Base-by-base conservation (phyloP, 1,139 yeast genomes). In the Hyphopichia buzzinii region DNA sequence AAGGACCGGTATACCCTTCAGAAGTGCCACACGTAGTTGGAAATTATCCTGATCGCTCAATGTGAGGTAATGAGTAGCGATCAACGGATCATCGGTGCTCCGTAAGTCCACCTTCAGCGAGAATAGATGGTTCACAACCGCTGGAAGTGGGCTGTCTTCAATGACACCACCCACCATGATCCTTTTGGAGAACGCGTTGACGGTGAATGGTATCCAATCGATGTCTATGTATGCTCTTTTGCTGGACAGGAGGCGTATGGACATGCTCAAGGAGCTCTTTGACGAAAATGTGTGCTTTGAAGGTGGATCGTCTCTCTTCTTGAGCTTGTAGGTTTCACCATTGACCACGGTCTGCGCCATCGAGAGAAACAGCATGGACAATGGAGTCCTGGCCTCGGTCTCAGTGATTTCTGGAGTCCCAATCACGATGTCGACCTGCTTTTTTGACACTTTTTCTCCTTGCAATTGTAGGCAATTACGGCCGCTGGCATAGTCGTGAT, bases 261-360 rank as follows among this genome's bases (percentile, higher is more conserved):
- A 7, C 6, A 19, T 10, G 23, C 8, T 10, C 10, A 19, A 7
- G 6, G 23, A 19, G 23, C 23, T 19, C 23, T 6, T 7, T 6
- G 8, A 6, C 23, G 23, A 19, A 10, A 19, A 19, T 7, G 10
- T 6, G 8, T 19, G 23, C 23, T 19, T 10, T 6, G 10, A 7
- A 10, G 23, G 8, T 7, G 23, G 37, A 12, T 35, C 35, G 19
- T 49, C 51, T 3, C 49, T 40, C 34, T 55, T 52, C 17, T 47
- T 38, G 10, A 64, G 43, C 30, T 57, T 58, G 37, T 50, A 50
- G 10, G 47, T 46, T 2, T 43, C 40, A 1, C 60, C 66, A 46
- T 66, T 64, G 26, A 67, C 55, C 6, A 39, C 46, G 0, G 67
- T 54, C 27, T 56, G 50, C 1, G 70, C 70, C 28, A 62, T 49